A percentile compares a stretch with the other conserved stretches of the same genome.
phyloP scores from a whole-genome alignment of 768 basidiomycete genomes.

The Serendipita sp. region DNA sequence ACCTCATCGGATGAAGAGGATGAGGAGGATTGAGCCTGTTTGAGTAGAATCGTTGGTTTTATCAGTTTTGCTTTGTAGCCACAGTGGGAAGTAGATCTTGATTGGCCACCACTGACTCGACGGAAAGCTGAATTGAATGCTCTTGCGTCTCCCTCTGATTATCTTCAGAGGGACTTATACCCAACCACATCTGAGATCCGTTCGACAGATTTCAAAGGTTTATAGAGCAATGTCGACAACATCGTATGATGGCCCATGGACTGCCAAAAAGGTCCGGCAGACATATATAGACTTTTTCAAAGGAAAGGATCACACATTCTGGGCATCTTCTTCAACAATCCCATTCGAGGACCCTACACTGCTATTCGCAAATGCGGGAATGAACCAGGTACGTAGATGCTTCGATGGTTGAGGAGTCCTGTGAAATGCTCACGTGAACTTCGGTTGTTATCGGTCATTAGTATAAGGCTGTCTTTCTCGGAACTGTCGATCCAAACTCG shows the following conservation, averaged over 20 bases:
- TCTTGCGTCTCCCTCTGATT: background rate
- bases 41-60: background rate
- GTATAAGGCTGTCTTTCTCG: slow-evolving; percentile 97
- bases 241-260: slow-evolving; percentile 32
- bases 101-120: background rate
- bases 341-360: slow-evolving; percentile 97
- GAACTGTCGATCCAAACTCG: slow-evolving; percentile 90
- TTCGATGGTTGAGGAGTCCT: background rate
- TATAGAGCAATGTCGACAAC: slow-evolving; percentile 8
- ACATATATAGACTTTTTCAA: slow-evolving; percentile 87
- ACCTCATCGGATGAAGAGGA: too few relatives aligned
- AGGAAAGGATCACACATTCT: slow-evolving; percentile 66
- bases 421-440: background rate
- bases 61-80: too few relatives aligned
- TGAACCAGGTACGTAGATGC: slow-evolving; percentile 60
- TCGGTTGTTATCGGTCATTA: slow-evolving; percentile 26
- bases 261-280: slow-evolving; percentile 68
- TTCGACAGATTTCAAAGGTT: background rate
- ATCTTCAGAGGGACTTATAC: background rate
- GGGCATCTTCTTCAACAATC: slow-evolving; percentile 81
- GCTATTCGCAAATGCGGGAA: slow-evolving; percentile 96
- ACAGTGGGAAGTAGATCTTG: background rate
- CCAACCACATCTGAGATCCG: background rate
- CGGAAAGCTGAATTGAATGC: background rate
- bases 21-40: too few relatives aligned